Conservation (phyloP, 2,329 filamentous ascomycete genomes). For the Sclerotinia sclerotiorum region DNA sequence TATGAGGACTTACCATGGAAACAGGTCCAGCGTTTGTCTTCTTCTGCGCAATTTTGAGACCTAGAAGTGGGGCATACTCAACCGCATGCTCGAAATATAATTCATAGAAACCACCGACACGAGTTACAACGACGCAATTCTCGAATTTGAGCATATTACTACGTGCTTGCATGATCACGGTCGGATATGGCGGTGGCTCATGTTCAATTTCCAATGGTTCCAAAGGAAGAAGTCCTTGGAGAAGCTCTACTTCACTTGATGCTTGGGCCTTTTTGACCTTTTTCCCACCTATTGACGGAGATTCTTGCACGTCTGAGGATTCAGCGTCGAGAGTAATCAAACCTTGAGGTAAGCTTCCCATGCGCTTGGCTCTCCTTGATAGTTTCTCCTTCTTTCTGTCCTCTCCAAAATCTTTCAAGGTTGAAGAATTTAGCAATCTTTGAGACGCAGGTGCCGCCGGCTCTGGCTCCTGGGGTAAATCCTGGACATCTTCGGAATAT, state of each 20-base stretch:
- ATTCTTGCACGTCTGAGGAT: conserved; percentile 7
- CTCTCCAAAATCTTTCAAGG: not conserved
- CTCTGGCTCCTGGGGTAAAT: conserved; percentile 1
- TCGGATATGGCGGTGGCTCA: conserved; percentile 65
- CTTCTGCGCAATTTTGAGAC: conserved; percentile 80
- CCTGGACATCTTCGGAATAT: conserved; percentile 6
- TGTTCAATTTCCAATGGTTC: conserved; percentile 43
- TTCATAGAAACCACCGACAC: conserved; percentile 96
- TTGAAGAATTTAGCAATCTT: not conserved
- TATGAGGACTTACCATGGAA: conserved; percentile 65
- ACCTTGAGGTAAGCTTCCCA: conserved; percentile 18
- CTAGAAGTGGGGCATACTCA: conserved; percentile 80
- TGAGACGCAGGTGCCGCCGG: not conserved
- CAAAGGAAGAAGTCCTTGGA: conserved; percentile 49
- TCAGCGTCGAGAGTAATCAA: conserved; percentile 10
- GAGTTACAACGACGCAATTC: conserved; percentile 86
- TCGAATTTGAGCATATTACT: conserved; percentile 89
- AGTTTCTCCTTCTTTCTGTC: not conserved
- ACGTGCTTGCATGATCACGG: conserved; percentile 82
- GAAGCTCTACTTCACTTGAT: conserved; percentile 46
- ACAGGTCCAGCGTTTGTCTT: conserved; percentile 77
- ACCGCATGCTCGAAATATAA: conserved; percentile 96
- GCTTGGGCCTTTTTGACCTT: not conserved
- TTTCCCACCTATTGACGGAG: not conserved
- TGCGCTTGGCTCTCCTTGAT: not conserved